These are phyloP conservation scores for Diversispora epigaea DNA, from an alignment of 192 early-diverging fungal species.

Conservation along the genomic window DNA sequence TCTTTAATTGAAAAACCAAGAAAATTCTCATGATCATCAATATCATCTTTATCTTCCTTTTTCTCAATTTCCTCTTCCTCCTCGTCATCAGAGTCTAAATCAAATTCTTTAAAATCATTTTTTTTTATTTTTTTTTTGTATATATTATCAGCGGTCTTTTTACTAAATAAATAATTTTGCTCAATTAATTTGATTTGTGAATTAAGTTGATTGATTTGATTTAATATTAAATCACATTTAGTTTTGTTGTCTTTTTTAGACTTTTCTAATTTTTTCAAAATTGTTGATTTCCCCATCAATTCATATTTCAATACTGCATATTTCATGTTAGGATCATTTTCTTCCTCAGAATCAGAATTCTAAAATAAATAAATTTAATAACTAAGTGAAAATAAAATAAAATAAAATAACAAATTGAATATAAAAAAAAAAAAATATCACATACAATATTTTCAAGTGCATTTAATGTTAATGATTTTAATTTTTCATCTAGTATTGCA, in stretches of 20 bases:
- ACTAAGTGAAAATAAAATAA: slow-evolving; percentile 6
- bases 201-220: too few species aligned
- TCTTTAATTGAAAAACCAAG: neutral
- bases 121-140: slow-evolving; percentile 38
- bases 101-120: slow-evolving; percentile 32
- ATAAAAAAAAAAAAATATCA: too few species aligned
- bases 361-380: neutral
- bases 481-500: too few species aligned
- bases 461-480: too few species aligned
- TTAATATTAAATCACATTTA: too few species aligned
- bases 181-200: too few species aligned
- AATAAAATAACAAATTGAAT: neutral
- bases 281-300: slow-evolving; percentile 24
- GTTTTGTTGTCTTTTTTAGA: slow-evolving; percentile 33
- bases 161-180: neutral
- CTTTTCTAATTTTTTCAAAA: slow-evolving; percentile 15
- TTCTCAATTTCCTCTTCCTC: slow-evolving; percentile 31
- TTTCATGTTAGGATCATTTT: neutral
- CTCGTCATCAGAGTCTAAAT: slow-evolving; percentile 35
- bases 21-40: too few species aligned
- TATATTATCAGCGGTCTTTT: neutral
- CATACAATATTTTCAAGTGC: too few species aligned
- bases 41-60: neutral
- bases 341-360: neutral
- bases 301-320: slow-evolving; percentile 30